Evolutionary conservation across 208 protist species (phyloP), one percentile per base, ranked within the genome.

Genomic region (Trypanosoma brucei): DNA sequence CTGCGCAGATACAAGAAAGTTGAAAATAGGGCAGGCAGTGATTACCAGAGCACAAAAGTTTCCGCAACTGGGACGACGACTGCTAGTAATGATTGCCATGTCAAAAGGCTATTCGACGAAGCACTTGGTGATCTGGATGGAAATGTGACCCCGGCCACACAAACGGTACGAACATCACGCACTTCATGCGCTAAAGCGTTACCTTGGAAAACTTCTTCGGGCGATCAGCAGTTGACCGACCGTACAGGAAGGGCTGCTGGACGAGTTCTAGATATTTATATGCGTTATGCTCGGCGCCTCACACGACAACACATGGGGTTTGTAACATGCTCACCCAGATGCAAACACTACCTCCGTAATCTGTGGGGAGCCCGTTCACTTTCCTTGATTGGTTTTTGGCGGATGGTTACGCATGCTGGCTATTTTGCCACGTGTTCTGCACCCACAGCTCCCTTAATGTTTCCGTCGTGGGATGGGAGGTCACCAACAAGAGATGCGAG

Each of bases 321-420:
- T 2, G 45, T 44, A 0, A 9, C 30, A 13, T 50, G 13, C 14
- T 39, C 37, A 33, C 31, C 34, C 13, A 36, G 8, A 31, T 13
- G 13, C 33, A 5, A 34, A 34, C 2, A 50, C 1, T 14, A 2
- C 13, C 22, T 5, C 31, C 5, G 14, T 35, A 31, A 51, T 42
- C 13, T 52, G 38, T 14, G 45, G 39, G 5, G 7, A 14, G 49
- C 59, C 7, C 70, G 70, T 50, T 68, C 76, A 37, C 55, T 83
- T 51, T 69, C 76, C 2, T 49, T 78, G 35, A 33, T 78, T 14
- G 22, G 65, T 5, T 67, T 83, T 49, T 75, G 72, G 63, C 67
- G 76, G 8, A 68, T 83, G 59, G 42, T 83, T 6, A 59, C 57
- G 37, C 72, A 83, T 42, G 30, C 73, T 13, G 72, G 58, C 3